Conservation (phyloP, 179 eudicot genomes). For the Spinacia oleracea region DNA sequence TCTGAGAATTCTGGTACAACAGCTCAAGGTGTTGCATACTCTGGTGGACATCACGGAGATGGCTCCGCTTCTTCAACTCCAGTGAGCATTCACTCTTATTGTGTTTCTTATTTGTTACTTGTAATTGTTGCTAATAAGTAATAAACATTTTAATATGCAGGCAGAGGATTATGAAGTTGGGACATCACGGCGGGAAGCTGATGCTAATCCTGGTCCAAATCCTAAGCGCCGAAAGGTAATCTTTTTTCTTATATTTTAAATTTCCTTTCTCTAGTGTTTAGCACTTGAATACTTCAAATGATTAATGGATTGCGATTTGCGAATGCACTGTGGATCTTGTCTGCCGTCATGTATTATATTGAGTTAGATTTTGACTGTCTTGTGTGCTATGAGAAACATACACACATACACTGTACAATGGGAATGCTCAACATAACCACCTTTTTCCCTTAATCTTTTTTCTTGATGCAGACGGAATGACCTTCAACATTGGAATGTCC, state of each 20-base stretch:
- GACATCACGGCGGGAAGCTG: constrained; percentile 30
- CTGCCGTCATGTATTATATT: not conserved
- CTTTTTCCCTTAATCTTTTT: not conserved
- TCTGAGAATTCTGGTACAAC: constrained; percentile 19
- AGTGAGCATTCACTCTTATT: constrained; percentile 30
- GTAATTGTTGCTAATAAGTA: not conserved
- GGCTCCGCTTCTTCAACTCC: constrained; percentile 26
- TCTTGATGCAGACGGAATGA: constrained; percentile 33
- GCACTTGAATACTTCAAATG: not conserved
- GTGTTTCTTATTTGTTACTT: not conserved
- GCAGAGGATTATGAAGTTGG: constrained; percentile 34
- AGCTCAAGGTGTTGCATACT: constrained; percentile 14
- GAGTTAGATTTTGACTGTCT: not conserved
- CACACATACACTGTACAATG: too few species aligned
- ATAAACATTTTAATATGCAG: constrained; percentile 27
- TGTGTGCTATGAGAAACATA: too few species aligned
- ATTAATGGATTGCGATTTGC: not conserved
- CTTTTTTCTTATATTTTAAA: not conserved
- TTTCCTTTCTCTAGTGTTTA: not conserved
- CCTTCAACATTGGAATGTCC: not conserved
- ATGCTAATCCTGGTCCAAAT: constrained; percentile 30
- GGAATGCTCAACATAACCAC: not conserved
- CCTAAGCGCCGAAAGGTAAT: constrained; percentile 48
- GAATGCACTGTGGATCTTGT: too few species aligned
- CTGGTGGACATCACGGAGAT: constrained; percentile 27